Conservation (phyloP, 2,329 filamentous ascomycete species). For the Geoglossum cookeanum region DNA sequence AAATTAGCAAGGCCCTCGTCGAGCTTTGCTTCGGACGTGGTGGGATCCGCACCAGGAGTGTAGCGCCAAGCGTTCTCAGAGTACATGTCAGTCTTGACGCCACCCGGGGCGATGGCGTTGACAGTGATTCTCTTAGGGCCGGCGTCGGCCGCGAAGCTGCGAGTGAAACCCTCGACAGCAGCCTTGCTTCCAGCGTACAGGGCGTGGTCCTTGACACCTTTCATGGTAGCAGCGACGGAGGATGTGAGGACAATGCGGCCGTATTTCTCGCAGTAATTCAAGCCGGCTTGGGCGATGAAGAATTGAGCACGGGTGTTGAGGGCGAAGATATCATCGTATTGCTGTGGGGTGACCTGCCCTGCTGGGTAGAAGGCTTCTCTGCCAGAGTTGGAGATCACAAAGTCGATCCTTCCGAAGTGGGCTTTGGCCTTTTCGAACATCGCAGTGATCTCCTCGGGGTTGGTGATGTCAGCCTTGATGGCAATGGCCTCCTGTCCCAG, state of each 20-base stretch:
- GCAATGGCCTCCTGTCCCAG: conserved; percentile 23
- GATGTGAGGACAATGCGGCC: conserved; percentile 54
- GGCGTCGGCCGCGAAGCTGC: conserved; percentile 52
- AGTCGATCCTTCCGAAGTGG: conserved; percentile 24
- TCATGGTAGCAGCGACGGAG: conserved; percentile 45
- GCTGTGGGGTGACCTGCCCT: conserved; percentile 48
- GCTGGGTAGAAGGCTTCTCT: conserved; percentile 50
- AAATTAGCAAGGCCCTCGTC: conserved; percentile 30
- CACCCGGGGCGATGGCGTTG: conserved; percentile 53
- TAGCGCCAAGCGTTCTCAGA: conserved; percentile 39
- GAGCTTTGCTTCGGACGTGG: conserved; percentile 22
- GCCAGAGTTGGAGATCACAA: conserved; percentile 35
- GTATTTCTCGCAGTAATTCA: conserved; percentile 48
- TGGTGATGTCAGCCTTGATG: conserved; percentile 37
- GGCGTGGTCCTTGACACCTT: background rate
- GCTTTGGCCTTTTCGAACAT: conserved; percentile 28
- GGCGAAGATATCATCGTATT: conserved; percentile 52
- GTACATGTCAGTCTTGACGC: conserved; percentile 64
- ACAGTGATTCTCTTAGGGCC: conserved; percentile 46
- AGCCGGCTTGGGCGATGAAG: conserved; percentile 58
- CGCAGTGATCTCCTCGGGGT: conserved; percentile 36
- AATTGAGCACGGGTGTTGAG: conserved; percentile 54
- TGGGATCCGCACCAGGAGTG: conserved; percentile 27
- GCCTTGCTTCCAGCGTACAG: conserved; percentile 51
- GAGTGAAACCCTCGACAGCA: conserved; percentile 53